A percentile compares a stretch with the other conserved stretches of the same genome.
Evolutionary conservation across 306 rosid genomes (phyloP).

Genomic region (Rosa multiflora): DNA sequence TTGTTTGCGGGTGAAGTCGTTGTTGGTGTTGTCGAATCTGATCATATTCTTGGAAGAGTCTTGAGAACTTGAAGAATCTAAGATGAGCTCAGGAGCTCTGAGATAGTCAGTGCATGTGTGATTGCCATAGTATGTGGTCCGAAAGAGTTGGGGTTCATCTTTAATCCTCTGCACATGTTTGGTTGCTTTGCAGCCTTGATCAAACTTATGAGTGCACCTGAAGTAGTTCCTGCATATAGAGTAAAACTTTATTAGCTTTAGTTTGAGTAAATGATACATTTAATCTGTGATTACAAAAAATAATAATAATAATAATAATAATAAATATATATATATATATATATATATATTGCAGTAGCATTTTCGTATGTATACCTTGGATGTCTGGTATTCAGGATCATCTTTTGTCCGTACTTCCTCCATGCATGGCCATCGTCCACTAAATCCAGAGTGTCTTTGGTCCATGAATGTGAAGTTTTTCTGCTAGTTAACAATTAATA

Average conservation of each 20-base stretch:
- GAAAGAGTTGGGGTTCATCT: constrained; percentile 44
- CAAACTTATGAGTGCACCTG: constrained; percentile 74
- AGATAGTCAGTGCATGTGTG: constrained; percentile 52
- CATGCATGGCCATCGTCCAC: constrained; percentile 62
- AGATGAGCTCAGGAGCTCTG: constrained; percentile 40
- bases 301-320: too few species aligned
- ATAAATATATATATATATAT: too few species aligned
- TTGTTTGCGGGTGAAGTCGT: background rate
- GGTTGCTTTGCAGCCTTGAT: constrained; percentile 64
- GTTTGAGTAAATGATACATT: background rate
- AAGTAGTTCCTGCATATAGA: constrained; percentile 53
- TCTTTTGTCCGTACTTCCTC: constrained; percentile 83
- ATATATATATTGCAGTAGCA: background rate
- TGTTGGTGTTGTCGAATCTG: constrained; percentile 36
- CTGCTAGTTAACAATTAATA: constrained; percentile 27
- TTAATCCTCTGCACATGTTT: constrained; percentile 71
- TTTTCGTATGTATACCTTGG: constrained; percentile 42
- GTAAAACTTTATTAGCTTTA: background rate
- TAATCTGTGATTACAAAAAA: background rate
- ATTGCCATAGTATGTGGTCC: constrained; percentile 49
- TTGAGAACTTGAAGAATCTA: constrained; percentile 32
- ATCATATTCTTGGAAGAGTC: constrained; percentile 32
- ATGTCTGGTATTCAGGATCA: constrained; percentile 32
- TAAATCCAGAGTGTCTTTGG: constrained; percentile 33
- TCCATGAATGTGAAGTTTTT: constrained; percentile 40